Conservation (phyloP, 495 filamentous ascomycete species). For the Penicillium flavigenum region DNA sequence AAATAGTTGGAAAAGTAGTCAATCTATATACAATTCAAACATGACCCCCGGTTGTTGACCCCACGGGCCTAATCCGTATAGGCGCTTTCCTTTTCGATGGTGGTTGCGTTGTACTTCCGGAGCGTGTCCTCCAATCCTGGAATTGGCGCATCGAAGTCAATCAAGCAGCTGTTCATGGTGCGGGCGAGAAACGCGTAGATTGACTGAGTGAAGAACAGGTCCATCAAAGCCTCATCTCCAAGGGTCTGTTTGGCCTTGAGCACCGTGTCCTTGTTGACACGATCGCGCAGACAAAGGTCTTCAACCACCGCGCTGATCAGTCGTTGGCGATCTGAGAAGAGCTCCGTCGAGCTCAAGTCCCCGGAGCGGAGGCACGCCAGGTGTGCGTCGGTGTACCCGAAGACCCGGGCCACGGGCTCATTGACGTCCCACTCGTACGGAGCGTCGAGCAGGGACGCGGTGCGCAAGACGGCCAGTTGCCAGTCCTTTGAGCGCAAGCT, state of each 20-base stretch:
- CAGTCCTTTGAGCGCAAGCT: conserved; percentile 5
- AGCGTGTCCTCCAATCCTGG: neutral
- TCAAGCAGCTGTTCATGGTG: conserved; percentile 4
- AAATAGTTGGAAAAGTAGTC: no score
- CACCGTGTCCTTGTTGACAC: neutral
- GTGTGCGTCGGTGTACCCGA: neutral
- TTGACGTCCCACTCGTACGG: conserved; percentile 11
- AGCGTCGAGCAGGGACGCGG: conserved; percentile 3
- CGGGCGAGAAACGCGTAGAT: conserved; percentile 4
- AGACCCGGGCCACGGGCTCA: conserved; percentile 3
- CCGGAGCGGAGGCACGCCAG: conserved; percentile 3
- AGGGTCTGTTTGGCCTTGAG: conserved; percentile 1
- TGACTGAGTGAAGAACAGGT: conserved; percentile 2
- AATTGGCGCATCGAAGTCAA: conserved; percentile 3
- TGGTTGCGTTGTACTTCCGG: conserved; percentile 3
- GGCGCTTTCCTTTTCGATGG: neutral
- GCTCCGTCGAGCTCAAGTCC: conserved; percentile 5
- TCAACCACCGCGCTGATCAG: conserved; percentile 3
- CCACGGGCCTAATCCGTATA: neutral
- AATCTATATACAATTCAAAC: no score
- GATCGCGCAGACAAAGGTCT: conserved; percentile 3
- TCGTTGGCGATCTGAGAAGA: conserved; percentile 3
- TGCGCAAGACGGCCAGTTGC: conserved; percentile 7
- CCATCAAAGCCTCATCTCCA: conserved; percentile 6
- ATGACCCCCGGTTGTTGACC: neutral